A percentile compares a stretch with the other conserved stretches of the same genome.
Conservation (phyloP, 1,284 basidiomycete species). For the Cutaneotrichosporon arboriforme region DNA sequence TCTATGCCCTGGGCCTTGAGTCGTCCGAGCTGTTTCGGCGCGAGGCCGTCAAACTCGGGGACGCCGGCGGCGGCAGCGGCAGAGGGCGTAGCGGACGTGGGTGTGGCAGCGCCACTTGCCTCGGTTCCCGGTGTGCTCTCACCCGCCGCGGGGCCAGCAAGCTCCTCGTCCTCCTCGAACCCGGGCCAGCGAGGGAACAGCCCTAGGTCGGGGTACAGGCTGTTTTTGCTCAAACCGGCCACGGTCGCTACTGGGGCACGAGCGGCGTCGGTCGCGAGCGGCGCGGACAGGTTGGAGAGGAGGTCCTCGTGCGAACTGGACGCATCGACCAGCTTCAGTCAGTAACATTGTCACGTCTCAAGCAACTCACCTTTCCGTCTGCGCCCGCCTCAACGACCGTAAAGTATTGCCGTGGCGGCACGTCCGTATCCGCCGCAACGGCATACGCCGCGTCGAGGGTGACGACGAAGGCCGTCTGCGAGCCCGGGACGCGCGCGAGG, state of each 20-base stretch:
- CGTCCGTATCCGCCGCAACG: slow-evolving; percentile 21
- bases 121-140: background rate
- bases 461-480: slow-evolving; percentile 26
- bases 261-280: slow-evolving; percentile 6
- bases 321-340: background rate
- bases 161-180: slow-evolving; percentile 45
- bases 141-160: slow-evolving; percentile 10
- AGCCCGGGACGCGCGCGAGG: slow-evolving; percentile 28
- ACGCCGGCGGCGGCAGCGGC: background rate
- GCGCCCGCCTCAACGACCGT: slow-evolving; percentile 13
- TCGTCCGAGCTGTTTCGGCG: slow-evolving; percentile 35
- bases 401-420: slow-evolving; percentile 1
- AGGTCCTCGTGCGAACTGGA: background rate
- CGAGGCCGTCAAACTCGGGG: slow-evolving; percentile 22
- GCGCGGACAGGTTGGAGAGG: background rate
- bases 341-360: background rate
- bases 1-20: slow-evolving; percentile 42
- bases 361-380: slow-evolving; percentile 17
- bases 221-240: slow-evolving; percentile 12
- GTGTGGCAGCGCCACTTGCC: slow-evolving; percentile 2
- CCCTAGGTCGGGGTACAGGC: slow-evolving; percentile 36
- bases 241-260: slow-evolving; percentile 1
- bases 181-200: slow-evolving; percentile 46
- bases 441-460: slow-evolving; percentile 42
- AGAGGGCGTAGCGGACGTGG: background rate